Conservation (phyloP, 345 rosid species). For the Barbarea vulgaris region DNA sequence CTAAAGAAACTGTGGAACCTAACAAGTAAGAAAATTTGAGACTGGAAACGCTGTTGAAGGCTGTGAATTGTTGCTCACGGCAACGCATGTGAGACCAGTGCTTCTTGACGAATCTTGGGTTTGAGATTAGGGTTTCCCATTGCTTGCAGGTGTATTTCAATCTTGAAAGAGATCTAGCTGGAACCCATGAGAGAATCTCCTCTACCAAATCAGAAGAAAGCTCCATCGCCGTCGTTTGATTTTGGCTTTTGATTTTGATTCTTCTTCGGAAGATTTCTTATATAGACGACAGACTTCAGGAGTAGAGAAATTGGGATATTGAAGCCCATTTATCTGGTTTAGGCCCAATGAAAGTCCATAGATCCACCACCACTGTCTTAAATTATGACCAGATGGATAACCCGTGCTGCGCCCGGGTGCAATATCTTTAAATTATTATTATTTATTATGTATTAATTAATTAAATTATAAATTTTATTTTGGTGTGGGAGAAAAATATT, state of each 20-base stretch:
- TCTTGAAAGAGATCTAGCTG: background rate
- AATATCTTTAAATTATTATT: no score
- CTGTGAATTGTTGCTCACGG: slow-evolving; percentile 17
- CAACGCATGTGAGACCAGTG: background rate
- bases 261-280: background rate
- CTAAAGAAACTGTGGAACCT: background rate
- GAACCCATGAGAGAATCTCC: slow-evolving; percentile 13
- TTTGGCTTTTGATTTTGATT: background rate
- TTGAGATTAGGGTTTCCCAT: background rate
- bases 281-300: background rate
- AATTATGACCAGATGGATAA: no score
- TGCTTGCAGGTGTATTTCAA: background rate
- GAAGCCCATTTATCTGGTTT: background rate
- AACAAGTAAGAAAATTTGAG: no score
- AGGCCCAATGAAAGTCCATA: background rate
- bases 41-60: no score
- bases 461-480: no score
- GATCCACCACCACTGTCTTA: background rate
- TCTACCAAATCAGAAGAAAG: background rate
- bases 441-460: no score
- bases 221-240: slow-evolving; percentile 1
- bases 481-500: no score
- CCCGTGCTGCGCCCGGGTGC: no score
- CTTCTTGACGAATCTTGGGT: background rate
- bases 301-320: background rate